phyloP scores from a whole-genome alignment of 2,329 filamentous ascomycete species.

The Colletotrichum sp. region DNA sequence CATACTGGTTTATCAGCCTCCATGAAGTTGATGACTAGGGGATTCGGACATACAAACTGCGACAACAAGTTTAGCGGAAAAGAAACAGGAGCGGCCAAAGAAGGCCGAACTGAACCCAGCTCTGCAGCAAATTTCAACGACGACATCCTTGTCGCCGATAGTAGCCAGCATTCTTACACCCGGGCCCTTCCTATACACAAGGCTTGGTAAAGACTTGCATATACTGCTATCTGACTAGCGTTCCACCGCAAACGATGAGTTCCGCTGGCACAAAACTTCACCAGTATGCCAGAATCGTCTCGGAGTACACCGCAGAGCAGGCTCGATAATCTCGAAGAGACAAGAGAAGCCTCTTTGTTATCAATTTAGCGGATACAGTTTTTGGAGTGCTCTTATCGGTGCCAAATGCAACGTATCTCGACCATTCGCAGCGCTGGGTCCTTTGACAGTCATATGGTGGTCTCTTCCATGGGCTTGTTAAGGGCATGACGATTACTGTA shows the following conservation, averaged over 20 bases:
- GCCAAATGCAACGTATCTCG: not conserved
- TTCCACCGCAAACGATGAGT: not conserved
- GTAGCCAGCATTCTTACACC: not conserved
- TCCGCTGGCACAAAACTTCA: not conserved
- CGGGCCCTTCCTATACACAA: not conserved
- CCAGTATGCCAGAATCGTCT: not conserved
- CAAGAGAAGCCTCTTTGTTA: not conserved
- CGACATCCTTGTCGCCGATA: not conserved
- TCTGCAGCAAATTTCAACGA: not conserved
- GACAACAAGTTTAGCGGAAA: not conserved
- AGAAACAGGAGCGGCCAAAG: not conserved
- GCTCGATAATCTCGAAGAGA: not conserved
- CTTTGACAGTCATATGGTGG: not conserved
- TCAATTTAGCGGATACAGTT: not conserved
- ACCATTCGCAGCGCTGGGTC: not conserved
- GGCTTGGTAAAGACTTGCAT: not conserved
- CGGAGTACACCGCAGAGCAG: not conserved
- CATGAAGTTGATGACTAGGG: not conserved
- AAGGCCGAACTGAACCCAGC: not conserved
- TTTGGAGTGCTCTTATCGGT: not conserved
- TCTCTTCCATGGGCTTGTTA: not conserved
- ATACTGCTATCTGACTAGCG: not conserved
- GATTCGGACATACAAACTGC: not conserved
- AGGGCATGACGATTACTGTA: not conserved
- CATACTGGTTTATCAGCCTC: not conserved